Evolutionary conservation across 306 rosid genomes (phyloP), one percentile per base, ranked within the genome.

Genomic region (Arachis stenosperma): DNA sequence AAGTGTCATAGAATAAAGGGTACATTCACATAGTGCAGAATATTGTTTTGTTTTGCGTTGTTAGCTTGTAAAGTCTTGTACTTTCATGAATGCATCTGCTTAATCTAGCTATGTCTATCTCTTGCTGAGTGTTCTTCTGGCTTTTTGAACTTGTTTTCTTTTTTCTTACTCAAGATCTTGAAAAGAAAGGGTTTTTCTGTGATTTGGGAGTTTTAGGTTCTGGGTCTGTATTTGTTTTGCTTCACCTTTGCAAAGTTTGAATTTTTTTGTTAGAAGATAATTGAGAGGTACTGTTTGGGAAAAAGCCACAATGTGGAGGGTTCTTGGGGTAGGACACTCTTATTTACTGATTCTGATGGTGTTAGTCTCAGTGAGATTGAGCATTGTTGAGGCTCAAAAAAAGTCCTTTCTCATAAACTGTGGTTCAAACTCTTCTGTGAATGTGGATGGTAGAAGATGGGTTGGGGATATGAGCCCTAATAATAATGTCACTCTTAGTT

Each of bases 381-480:
- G 68, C 65, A 52, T 55, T 65, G 89, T 68, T 7, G 88, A 85
- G 46, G 95, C 93, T 79, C 88, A 91, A 62, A 58, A 82, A 30
- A 83, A 73, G 29, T 84, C 93, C 2, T 17, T 91, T 73, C 87
- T 91, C 54, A 77, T 91, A 39, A 76, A 87, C 48, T 91, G 99
- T 82, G 99, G 99, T 46, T 69, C 97, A 40, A 90, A 86, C 79
- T 87, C 91, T 39, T 87, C 92, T 74, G 84, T 86, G 9, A 81
- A 79, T 78, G 84, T 81, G 72, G 92, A 89, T 80, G 95, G 90
- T 60, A 82, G 96, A 81, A 90, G 27, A 82, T 91, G 99, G 99
- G 80, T 91, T 73, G 95, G 99, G 15, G 98, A 94, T 71, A 82
- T 78, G 81, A 79, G 64, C 33, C 66, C 88, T n/a, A 80, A 78